These are phyloP conservation scores for Podospora bellae-mahoneyi DNA, from an alignment of 495 filamentous ascomycete genomes.

Conservation along the genomic window DNA sequence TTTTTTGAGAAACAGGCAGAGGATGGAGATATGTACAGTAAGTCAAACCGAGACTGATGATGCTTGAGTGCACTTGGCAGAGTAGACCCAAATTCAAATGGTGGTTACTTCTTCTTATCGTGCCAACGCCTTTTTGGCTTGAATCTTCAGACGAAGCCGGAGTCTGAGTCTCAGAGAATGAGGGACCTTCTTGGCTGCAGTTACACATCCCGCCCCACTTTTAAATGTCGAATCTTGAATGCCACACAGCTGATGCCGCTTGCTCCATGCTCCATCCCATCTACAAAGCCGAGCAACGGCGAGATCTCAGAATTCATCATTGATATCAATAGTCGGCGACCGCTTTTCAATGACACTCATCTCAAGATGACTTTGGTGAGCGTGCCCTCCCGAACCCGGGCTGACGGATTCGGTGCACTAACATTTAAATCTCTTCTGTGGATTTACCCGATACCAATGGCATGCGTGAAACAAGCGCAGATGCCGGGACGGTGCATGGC, in stretches of 20 bases:
- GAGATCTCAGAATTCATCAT: not conserved
- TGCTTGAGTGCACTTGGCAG: not conserved
- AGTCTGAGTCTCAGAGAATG: not conserved
- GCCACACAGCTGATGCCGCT: not conserved
- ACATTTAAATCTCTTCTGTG: constrained; percentile 27
- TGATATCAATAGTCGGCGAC: not conserved
- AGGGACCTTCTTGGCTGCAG: not conserved
- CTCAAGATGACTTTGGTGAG: not conserved
- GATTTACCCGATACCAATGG: constrained; percentile 13
- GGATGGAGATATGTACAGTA: not conserved
- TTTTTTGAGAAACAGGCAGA: not conserved
- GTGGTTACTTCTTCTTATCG: not conserved
- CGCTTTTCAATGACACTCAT: not conserved
- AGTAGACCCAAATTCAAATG: not conserved
- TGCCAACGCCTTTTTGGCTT: not conserved
- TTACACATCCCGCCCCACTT: not conserved
- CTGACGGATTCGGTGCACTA: constrained; percentile 17
- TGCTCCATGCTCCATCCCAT: not conserved
- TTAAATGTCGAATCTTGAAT: not conserved
- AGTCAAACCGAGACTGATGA: not conserved
- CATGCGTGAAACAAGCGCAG: constrained; percentile 15
- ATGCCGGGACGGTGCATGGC: not conserved
- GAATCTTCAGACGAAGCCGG: not conserved
- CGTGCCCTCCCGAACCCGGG: not conserved
- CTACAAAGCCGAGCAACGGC: not conserved